These are phyloP conservation scores for Davidsoniella neocaledoniae DNA, from an alignment of 2,329 filamentous ascomycete genomes.

Conservation along the genomic window DNA sequence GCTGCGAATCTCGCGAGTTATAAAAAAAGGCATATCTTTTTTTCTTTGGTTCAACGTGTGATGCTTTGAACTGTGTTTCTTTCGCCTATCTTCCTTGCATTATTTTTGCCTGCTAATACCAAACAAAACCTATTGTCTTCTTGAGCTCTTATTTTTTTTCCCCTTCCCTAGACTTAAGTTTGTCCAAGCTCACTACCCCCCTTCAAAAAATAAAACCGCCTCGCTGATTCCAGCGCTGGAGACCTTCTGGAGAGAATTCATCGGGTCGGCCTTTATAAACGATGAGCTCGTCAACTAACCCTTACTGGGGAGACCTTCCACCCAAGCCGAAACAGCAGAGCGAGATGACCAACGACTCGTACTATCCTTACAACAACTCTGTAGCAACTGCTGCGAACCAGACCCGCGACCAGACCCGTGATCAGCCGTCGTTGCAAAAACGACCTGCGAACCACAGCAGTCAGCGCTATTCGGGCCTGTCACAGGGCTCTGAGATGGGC, in stretches of 20 bases:
- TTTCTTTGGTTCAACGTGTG: background rate
- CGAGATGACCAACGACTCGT: constrained; percentile 11
- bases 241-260: too few species aligned
- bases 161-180: too few species aligned
- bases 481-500: constrained; percentile 2
- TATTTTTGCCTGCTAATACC: background rate
- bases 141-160: background rate
- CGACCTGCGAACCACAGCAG: background rate
- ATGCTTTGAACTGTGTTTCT: background rate
- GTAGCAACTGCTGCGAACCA: too few species aligned
- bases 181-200: too few species aligned
- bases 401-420: background rate
- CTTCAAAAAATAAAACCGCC: too few species aligned
- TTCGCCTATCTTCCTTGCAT: background rate
- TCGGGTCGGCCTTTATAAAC: background rate
- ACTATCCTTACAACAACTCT: constrained; percentile 2
- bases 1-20: too few species aligned
- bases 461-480: background rate
- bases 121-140: constrained; percentile 10
- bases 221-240: too few species aligned
- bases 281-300: constrained; percentile 8
- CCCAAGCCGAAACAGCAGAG: constrained; percentile 8
- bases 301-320: constrained; percentile 9
- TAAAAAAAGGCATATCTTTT: background rate
- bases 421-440: background rate